Percentiles rank a stretch among this genome's conserved stretches.
These are phyloP conservation scores for Prunus campanulata DNA, from an alignment of 306 rosid genomes.

Conservation along the genomic window DNA sequence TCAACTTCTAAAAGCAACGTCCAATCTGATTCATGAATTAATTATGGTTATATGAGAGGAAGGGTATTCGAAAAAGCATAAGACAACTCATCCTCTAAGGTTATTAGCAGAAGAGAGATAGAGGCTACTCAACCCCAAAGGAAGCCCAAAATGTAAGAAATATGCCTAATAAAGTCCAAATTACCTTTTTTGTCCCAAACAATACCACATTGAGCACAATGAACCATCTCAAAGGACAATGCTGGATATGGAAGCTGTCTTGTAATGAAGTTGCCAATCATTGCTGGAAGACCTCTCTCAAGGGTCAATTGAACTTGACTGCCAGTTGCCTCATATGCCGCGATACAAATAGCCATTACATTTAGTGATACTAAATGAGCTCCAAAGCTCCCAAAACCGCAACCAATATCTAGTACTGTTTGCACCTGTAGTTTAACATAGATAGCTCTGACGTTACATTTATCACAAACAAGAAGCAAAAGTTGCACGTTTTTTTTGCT, in stretches of 20 bases:
- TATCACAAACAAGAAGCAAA: neutral
- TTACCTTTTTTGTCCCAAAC: conserved; percentile 85
- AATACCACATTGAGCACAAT: conserved; percentile 94
- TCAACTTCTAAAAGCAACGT: conserved; percentile 81
- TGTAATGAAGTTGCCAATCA: conserved; percentile 74
- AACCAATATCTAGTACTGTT: conserved; percentile 75
- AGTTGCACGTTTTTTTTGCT: neutral
- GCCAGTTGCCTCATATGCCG: conserved; percentile 93
- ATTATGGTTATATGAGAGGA: conserved; percentile 18
- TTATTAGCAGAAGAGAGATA: neutral
- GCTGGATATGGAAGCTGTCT: conserved; percentile 95
- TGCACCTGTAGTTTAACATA: conserved; percentile 63
- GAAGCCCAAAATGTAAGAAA: neutral
- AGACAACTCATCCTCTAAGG: neutral
- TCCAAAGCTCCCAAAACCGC: conserved; percentile 99
- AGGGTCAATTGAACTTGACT: conserved; percentile 99
- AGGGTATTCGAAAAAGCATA: conserved; percentile 6
- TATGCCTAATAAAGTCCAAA: neutral
- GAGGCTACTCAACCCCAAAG: neutral
- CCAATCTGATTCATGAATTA: conserved; percentile 64
- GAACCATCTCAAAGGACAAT: conserved; percentile 90
- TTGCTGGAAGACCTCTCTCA: conserved; percentile 98
- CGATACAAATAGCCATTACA: conserved; percentile 85
- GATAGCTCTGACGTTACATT: neutral
- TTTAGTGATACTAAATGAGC: conserved; percentile 84